Evolutionary conservation across 2,329 filamentous ascomycete species (phyloP).

Genomic region (Penicillium fuscoglaucum): DNA sequence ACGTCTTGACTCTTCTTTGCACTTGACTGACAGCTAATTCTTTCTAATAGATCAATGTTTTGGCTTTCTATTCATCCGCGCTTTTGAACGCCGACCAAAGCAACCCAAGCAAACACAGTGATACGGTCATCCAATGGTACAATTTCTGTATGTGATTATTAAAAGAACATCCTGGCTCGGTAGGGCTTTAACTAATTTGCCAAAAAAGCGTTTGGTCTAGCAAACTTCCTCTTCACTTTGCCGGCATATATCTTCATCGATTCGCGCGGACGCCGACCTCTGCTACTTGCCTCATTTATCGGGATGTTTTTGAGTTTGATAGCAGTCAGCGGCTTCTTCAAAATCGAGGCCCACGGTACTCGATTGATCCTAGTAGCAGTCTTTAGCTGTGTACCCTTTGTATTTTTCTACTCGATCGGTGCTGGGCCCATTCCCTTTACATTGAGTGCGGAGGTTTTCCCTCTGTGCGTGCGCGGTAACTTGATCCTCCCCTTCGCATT

Average conservation of each 20-base stretch:
- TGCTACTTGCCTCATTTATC: background rate
- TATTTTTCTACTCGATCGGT: conserved; percentile 33
- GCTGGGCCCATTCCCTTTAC: conserved; percentile 34
- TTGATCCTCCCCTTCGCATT: background rate
- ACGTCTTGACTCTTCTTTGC: background rate
- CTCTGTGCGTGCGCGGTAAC: conserved; percentile 24
- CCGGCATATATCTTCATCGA: background rate
- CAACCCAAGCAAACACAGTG: background rate
- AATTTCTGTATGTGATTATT: background rate
- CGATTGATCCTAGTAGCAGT: background rate
- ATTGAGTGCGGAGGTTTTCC: conserved; percentile 27
- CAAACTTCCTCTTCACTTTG: background rate
- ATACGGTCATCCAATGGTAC: background rate
- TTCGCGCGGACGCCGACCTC: background rate
- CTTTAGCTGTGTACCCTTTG: background rate
- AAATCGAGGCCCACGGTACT: background rate
- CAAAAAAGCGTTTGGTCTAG: background rate
- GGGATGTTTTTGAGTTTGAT: background rate
- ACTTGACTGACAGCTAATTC: background rate
- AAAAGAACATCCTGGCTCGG: background rate
- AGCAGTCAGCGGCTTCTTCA: background rate
- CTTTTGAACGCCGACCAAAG: background rate
- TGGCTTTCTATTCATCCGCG: background rate
- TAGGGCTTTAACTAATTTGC: background rate
- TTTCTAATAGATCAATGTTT: background rate